Evolutionary conservation across 495 filamentous ascomycete genomes (phyloP), one percentile per base, ranked within the genome.

Genomic region (Annulohypoxylon stygium): DNA sequence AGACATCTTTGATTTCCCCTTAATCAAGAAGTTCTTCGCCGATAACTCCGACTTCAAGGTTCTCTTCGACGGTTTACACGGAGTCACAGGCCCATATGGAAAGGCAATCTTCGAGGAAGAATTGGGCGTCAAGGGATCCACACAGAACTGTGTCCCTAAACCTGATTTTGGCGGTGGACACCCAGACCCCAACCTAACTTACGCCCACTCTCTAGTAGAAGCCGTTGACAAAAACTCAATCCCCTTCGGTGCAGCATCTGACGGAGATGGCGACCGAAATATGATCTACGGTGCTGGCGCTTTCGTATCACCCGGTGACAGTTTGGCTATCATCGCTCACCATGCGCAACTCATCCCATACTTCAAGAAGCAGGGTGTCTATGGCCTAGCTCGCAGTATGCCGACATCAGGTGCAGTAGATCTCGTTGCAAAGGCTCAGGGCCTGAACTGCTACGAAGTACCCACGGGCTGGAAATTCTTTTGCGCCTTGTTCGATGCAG

Each of bases 381-480:
- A 93, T 78, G 96, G 96, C 45, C 88, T 99, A 57, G 97, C 96
- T 20, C 93, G 96, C 59, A 95, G 92, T 78, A 99, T 99, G 96
- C 96, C 96, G 39, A 99, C 96, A 11, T 95, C 93, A 8, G 94
- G 93, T 41, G 96, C 96, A 43, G 93, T 99, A 47, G 96, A 99
- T 79, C 89, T 96, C 48, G 96, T 99, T 16, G 96, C 96, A 65
- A 90, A 96, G 86, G 93, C 93, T 71, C 94, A 98, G 84, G 94
- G 94, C 20, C 86, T 98, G 25, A 84, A 94, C 83, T 91, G 89
- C 83, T 99, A 99, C 83, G 96, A 99, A 83, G 96, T 99, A 4
- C 96, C 96, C 10, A 99, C 96, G 0, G 96, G 96, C 66, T 99
- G 96, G 96, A 99, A 99, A 83, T 99, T 99, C 88, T 99, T 99